Conservation (phyloP, 345 rosid genomes). For the Barbarea vulgaris region DNA sequence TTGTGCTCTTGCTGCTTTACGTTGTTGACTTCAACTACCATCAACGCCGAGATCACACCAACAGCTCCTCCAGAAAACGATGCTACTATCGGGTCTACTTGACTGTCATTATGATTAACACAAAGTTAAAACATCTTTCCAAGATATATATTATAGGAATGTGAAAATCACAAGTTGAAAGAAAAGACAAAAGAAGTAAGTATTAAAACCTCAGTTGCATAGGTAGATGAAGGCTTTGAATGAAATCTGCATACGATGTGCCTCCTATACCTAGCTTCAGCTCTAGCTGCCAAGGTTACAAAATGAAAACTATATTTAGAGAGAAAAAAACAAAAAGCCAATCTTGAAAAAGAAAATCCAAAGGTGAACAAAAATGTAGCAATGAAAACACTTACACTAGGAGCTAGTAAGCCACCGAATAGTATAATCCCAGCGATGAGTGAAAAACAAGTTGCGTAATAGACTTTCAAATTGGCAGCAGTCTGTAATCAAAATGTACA, state of each 20-base stretch:
- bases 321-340: not conserved
- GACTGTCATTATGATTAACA: constrained; percentile 50
- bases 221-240: constrained; percentile 71
- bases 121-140: constrained; percentile 8
- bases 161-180: not conserved
- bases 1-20: constrained; percentile 93
- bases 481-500: constrained; percentile 49
- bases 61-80: constrained; percentile 99
- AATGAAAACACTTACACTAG: constrained; percentile 54
- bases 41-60: constrained; percentile 93
- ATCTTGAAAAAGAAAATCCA: not conserved
- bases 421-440: constrained; percentile 85
- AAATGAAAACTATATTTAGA: constrained; percentile 4
- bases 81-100: constrained; percentile 97
- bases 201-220: constrained; percentile 78
- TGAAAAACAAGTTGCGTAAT: constrained; percentile 87
- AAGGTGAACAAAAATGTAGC: not conserved
- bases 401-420: constrained; percentile 94
- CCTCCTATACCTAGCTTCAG: constrained; percentile 94
- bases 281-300: constrained; percentile 62
- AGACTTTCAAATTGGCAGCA: constrained; percentile 74
- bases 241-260: constrained; percentile 89
- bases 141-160: not conserved
- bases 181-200: not conserved
- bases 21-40: constrained; percentile 96